Percentiles rank a stretch among this genome's conserved stretches.
phyloP scores from a whole-genome alignment of 192 early-diverging fungal genomes.

The Umbelopsis ramanniana region DNA sequence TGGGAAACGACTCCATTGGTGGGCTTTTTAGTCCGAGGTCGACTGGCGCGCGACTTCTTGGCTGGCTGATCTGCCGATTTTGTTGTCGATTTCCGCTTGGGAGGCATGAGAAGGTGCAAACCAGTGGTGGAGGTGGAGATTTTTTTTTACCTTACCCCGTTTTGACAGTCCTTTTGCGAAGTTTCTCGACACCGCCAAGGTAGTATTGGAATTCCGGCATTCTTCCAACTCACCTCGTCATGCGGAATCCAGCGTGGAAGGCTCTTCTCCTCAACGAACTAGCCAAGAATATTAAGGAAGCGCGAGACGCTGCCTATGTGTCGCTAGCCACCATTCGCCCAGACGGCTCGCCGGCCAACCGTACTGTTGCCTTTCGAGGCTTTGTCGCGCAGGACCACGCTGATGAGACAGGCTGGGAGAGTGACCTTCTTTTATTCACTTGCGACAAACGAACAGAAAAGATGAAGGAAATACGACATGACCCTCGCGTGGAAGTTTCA shows the following conservation, averaged over 20 bases:
- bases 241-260: conserved; percentile 32
- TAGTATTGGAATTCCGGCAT: no score
- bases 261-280: conserved; percentile 14
- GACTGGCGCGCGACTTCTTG: conserved; percentile 8
- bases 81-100: conserved; percentile 27
- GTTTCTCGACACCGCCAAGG: no score
- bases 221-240: neutral
- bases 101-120: conserved; percentile 24
- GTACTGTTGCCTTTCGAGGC: conserved; percentile 44
- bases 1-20: neutral
- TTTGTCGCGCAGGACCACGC: conserved; percentile 42
- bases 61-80: conserved; percentile 16
- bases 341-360: conserved; percentile 33
- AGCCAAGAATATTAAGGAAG: conserved; percentile 26
- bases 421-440: conserved; percentile 31
- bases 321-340: conserved; percentile 29
- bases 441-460: conserved; percentile 38
- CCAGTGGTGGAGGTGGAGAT: neutral
- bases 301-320: conserved; percentile 23
- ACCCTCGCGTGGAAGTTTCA: conserved; percentile 33
- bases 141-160: neutral
- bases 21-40: neutral
- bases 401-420: conserved; percentile 35
- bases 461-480: conserved; percentile 31
- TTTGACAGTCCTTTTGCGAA: neutral